phyloP scores from a whole-genome alignment of 345 rosid species.

The Sapria himalayana region DNA sequence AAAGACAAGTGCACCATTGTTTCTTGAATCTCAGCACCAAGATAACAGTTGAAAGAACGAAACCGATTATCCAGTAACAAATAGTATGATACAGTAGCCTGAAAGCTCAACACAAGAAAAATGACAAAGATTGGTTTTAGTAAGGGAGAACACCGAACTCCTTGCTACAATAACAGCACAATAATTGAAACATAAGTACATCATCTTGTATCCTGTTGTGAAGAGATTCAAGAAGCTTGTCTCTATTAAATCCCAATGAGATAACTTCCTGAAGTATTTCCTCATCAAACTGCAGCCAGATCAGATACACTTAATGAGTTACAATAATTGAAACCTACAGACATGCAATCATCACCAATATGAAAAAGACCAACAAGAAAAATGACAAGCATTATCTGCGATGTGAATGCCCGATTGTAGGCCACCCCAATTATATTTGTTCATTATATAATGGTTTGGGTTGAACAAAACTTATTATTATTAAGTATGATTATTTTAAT shows the following conservation, averaged over 20 bases:
- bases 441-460: no score
- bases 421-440: no score
- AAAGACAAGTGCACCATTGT: constrained; percentile 26
- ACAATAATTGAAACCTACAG: no score
- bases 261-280: constrained; percentile 65
- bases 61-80: constrained; percentile 58
- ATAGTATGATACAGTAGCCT: constrained; percentile 94
- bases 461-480: no score
- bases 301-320: background rate
- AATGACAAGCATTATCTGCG: no score
- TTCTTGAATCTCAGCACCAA: constrained; percentile 61
- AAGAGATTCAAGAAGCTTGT: constrained; percentile 55
- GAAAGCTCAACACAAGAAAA: constrained; percentile 14
- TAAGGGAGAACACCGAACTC: background rate
- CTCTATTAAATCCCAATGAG: constrained; percentile 55
- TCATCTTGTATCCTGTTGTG: constrained; percentile 57
- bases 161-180: background rate
- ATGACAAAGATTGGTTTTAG: background rate
- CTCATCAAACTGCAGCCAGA: constrained; percentile 53
- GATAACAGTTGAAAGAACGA: constrained; percentile 57
- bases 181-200: constrained; percentile 18
- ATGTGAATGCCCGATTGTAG: no score
- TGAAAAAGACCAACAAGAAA: no score
- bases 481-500: no score
- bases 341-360: no score